Evolutionary conservation across 2,329 filamentous ascomycete genomes (phyloP).

Genomic region (Penicillium sp.): DNA sequence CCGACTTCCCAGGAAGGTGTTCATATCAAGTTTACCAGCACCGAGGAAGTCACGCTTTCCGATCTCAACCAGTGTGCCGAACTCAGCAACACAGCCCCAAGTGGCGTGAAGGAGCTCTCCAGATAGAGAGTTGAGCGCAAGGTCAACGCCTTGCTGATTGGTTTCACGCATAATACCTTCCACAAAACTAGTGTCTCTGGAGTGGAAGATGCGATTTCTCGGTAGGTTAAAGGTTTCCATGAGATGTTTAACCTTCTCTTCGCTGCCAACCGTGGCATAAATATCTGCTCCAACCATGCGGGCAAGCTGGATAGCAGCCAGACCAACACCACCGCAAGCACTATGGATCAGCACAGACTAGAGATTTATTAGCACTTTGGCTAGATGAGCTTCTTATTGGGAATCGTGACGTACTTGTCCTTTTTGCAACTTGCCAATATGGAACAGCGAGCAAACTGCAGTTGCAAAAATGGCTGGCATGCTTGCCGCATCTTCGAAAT

Average conservation of each 20-base stretch:
- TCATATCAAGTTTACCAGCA: background rate
- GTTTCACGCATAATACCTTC: background rate
- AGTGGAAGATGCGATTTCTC: slow-evolving; percentile 24
- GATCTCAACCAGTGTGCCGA: background rate
- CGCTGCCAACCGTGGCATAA: slow-evolving; percentile 23
- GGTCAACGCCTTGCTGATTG: background rate
- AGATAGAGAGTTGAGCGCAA: background rate
- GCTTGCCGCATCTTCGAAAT: slow-evolving; percentile 18
- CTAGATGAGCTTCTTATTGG: background rate
- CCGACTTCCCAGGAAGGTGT: background rate
- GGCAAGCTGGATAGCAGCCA: slow-evolving; percentile 25
- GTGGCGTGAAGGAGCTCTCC: background rate
- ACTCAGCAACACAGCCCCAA: background rate
- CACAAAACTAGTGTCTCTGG: slow-evolving; percentile 17
- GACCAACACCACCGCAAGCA: slow-evolving; percentile 27
- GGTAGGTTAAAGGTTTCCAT: slow-evolving; percentile 20
- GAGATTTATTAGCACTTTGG: background rate
- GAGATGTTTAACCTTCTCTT: slow-evolving; percentile 24
- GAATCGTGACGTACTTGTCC: slow-evolving; percentile 15
- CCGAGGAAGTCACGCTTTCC: background rate
- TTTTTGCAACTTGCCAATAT: slow-evolving; percentile 23
- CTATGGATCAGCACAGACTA: slow-evolving; percentile 28
- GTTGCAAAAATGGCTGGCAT: slow-evolving; percentile 21
- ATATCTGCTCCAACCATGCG: slow-evolving; percentile 22
- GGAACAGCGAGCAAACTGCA: slow-evolving; percentile 21